Evolutionary conservation across 2,329 filamentous ascomycete genomes (phyloP).

Genomic region (Colletotrichum gigasporum): DNA sequence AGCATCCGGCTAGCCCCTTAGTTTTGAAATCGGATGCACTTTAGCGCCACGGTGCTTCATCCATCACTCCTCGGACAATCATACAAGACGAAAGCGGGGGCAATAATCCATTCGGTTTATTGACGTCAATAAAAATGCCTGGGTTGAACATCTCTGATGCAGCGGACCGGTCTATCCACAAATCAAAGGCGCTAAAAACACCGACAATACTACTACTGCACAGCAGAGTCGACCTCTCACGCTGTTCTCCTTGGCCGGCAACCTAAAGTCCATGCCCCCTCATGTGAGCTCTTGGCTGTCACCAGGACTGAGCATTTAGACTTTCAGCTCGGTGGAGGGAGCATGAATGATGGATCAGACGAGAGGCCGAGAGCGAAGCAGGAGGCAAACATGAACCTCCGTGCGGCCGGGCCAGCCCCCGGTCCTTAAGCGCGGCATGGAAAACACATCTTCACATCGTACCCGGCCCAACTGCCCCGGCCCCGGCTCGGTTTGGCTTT

Average conservation of each 20-base stretch:
- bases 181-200: too few species aligned
- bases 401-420: neutral
- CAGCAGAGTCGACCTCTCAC: neutral
- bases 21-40: neutral
- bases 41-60: neutral
- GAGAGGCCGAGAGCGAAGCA: constrained; percentile 3
- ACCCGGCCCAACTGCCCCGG: neutral
- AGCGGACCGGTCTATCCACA: too few species aligned
- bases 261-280: neutral
- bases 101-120: neutral
- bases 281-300: neutral
- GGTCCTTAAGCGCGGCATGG: neutral
- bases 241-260: neutral
- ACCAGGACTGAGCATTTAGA: neutral
- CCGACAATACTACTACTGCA: too few species aligned
- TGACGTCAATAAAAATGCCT: too few species aligned
- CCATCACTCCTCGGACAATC: neutral
- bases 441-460: neutral
- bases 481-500: constrained; percentile 5
- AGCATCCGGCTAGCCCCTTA: too few species aligned
- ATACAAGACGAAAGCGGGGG: neutral
- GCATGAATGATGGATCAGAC: constrained; percentile 24
- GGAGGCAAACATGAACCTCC: neutral
- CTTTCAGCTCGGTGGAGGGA: constrained; percentile 20
- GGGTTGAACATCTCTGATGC: too few species aligned